Percentiles rank a stretch among this genome's conserved stretches.
Evolutionary conservation across 495 filamentous ascomycete species (phyloP).

Genomic region (Annulohypoxylon maeteangense): DNA sequence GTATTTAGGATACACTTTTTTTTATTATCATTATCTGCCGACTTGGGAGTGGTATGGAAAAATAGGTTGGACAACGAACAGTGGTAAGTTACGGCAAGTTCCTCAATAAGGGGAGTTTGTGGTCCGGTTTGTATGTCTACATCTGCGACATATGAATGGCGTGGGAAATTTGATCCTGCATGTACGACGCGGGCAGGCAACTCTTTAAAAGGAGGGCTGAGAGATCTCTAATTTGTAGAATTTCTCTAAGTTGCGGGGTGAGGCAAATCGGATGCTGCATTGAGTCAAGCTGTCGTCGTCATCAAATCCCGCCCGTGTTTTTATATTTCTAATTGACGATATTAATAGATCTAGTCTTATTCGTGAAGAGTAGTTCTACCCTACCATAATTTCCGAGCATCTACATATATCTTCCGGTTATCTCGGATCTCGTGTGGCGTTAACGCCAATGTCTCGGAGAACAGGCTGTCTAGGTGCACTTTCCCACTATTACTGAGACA

Average conservation of each 20-base stretch:
- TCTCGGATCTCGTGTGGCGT: background rate
- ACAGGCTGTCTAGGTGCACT: background rate
- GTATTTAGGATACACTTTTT: background rate
- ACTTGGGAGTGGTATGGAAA: background rate
- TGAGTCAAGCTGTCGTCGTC: background rate
- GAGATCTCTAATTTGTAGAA: background rate
- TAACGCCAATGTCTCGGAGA: background rate
- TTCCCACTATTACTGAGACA: too few species aligned
- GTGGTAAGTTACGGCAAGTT: constrained; percentile 3
- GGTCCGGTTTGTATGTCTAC: constrained; percentile 17
- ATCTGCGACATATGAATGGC: background rate
- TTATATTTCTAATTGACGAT: background rate
- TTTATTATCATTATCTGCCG: background rate
- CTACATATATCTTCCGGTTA: background rate
- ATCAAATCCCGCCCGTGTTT: background rate
- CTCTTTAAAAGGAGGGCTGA: background rate
- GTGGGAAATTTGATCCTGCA: background rate
- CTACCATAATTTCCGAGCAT: background rate
- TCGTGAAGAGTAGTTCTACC: background rate
- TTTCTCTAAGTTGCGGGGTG: constrained; percentile 6
- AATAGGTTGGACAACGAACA: constrained; percentile 7
- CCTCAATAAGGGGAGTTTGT: constrained; percentile 22
- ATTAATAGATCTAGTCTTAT: background rate
- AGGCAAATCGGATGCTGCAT: constrained; percentile 12
- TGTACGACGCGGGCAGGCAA: constrained; percentile 18